Percentiles rank a stretch among this genome's conserved stretches.
Conservation (phyloP, 495 filamentous ascomycete genomes). For the Copromyces sp. region DNA sequence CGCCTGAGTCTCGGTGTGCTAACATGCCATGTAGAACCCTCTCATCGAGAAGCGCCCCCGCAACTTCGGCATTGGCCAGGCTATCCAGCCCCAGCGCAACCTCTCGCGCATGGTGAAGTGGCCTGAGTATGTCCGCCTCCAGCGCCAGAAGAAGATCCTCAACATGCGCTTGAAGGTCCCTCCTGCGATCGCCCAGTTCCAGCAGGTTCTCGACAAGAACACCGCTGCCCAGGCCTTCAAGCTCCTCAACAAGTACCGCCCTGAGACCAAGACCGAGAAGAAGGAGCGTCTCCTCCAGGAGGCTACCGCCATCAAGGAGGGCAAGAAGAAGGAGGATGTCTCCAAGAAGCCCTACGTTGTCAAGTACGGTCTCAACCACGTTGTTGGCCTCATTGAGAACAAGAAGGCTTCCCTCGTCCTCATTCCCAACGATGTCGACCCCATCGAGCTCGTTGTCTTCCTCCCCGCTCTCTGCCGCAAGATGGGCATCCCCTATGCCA, state of each 20-base stretch:
- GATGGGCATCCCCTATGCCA: constrained; percentile 99
- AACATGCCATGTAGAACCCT: constrained; percentile 64
- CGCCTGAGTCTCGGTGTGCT: constrained; percentile 14
- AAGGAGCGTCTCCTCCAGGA: constrained; percentile 98
- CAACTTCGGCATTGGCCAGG: constrained; percentile 99
- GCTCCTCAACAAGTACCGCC: constrained; percentile 98
- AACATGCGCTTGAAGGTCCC: constrained; percentile 98
- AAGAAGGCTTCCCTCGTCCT: constrained; percentile 98
- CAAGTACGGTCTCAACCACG: constrained; percentile 99
- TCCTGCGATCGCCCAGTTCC: constrained; percentile 95
- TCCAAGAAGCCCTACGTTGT: constrained; percentile 99
- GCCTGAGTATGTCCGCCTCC: constrained; percentile 96
- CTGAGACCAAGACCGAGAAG: constrained; percentile 98
- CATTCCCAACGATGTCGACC: constrained; percentile 99
- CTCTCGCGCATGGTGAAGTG: constrained; percentile 99
- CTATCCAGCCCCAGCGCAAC: constrained; percentile 95
- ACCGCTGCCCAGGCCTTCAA: constrained; percentile 93
- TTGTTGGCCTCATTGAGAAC: constrained; percentile 98
- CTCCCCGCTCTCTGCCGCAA: constrained; percentile 97
- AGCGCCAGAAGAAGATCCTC: constrained; percentile 99
- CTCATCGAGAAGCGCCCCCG: constrained; percentile 94
- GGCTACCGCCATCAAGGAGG: constrained; percentile 90
- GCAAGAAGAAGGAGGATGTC: constrained; percentile 99
- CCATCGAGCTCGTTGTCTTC: constrained; percentile 99
- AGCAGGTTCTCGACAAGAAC: constrained; percentile 95